Evolutionary conservation across 306 rosid species (phyloP), one percentile per base, ranked within the genome.

Genomic region (Urtica urens): DNA sequence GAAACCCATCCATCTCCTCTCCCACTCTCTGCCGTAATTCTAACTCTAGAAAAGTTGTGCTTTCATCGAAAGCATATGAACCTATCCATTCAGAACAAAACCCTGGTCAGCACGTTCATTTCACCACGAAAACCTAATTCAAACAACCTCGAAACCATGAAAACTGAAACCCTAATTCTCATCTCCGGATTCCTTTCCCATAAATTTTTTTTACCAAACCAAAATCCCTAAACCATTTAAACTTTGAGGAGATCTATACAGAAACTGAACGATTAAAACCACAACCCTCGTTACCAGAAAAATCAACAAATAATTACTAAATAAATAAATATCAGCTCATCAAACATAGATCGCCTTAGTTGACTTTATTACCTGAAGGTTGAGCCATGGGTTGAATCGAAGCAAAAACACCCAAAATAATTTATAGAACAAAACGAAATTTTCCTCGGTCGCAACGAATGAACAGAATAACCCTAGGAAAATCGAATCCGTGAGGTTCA

Each of bases 291-390:
- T 14, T 18, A 51, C 2, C 39, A 31, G 33, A 50, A n/a, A 49
- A 17, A 22, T 11, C 23, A 29, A 15, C 39, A 3, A 0, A 9
- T n/a, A 10, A 15, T 4, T 4, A 30, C 18, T 10, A 22, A 18
- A 9, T 31, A 51, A 4, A n/a, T 23, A 19, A 33, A 9, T 27
- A n/a, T n/a, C n/a, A n/a, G 10, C 10, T 46, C 29, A 4, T 9
- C 17, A 16, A 5, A 23, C 18, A 5, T 29, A 30, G 43, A 51
- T 51, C 37, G 8, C 0, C 2, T 34, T 6, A 4, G 2, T 51
- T 34, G 57, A 51, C 43, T 51, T 51, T 51, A 41, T 11, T 51
- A 51, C 57, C 57, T 51, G 57, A 51, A 13, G 57, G 37, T 5
- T 33, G 57, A 33, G 40, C 12, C 57, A 51, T 51, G 2, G 37